Evolutionary conservation across 768 basidiomycete genomes (phyloP).

Genomic region (Mycena belliarum): DNA sequence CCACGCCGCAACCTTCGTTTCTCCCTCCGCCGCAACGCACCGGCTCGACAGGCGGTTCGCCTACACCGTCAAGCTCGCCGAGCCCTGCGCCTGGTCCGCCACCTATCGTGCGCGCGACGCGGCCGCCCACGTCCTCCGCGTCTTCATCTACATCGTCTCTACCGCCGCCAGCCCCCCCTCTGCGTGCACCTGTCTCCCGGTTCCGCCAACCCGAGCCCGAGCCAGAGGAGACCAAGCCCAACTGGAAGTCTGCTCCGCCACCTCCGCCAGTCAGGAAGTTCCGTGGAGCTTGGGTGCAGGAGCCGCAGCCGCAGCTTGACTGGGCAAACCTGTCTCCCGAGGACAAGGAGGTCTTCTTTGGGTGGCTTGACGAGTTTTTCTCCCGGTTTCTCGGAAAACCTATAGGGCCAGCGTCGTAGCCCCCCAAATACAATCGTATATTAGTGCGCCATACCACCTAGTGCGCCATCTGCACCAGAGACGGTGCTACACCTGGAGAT

Average conservation of each 20-base stretch:
- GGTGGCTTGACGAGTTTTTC: slow-evolving; percentile 84
- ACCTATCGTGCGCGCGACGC: slow-evolving; percentile 8
- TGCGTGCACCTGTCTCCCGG: not conserved
- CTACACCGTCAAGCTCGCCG: slow-evolving; percentile 33
- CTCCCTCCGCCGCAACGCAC: slow-evolving; percentile 26
- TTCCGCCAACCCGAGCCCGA: not conserved
- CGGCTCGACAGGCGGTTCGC: slow-evolving; percentile 24
- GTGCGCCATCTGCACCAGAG: too few relatives aligned
- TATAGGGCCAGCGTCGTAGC: slow-evolving; percentile 8
- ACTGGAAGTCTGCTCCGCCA: not conserved
- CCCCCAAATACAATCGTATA: too few relatives aligned
- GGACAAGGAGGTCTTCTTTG: slow-evolving; percentile 74
- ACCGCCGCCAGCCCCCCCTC: not conserved
- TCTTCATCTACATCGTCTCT: slow-evolving; percentile 21
- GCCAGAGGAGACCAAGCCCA: not conserved
- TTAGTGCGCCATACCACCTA: too few relatives aligned
- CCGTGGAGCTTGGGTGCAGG: not conserved
- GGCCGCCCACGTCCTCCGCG: slow-evolving; percentile 16
- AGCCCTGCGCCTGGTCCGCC: not conserved
- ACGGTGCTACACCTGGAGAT: too few relatives aligned
- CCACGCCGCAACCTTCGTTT: slow-evolving; percentile 5
- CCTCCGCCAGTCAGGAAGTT: slow-evolving; percentile 13
- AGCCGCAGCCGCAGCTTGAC: slow-evolving; percentile 42
- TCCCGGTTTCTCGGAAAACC: slow-evolving; percentile 38
- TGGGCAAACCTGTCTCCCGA: slow-evolving; percentile 68